Evolutionary conservation across 192 early-diverging fungal species (phyloP), one percentile per base, ranked within the genome.

Genomic region (Coemansia sp.): DNA sequence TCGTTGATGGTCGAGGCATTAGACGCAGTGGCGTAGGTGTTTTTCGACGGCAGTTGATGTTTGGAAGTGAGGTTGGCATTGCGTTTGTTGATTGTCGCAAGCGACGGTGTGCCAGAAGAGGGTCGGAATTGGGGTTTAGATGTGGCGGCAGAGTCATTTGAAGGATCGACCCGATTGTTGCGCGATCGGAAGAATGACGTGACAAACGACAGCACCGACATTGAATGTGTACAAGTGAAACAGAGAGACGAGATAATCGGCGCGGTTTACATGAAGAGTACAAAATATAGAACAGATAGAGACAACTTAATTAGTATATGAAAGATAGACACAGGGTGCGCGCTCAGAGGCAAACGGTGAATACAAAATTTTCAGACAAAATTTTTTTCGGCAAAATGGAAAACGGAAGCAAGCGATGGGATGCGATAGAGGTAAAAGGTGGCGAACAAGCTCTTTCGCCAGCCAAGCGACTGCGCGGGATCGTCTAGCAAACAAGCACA

Each of bases 121-220:
- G 73, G 60, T 42, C 42, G 69, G 62, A 76, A 63, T 13, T 56
- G 63, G 36, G 67, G 24, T 74, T 74, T 68, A 7, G 73, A 61
- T 31, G 50, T 58, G 40, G 34, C 31, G 20, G 62, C 40, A 22
- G 46, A 31, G n/a, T 65, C 62, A 38, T 75, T 68, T 22, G 68
- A 42, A 24, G 69, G 19, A 36, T 74, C 76, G 36, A 32, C 56
- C 44, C 59, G 61, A 44, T 71, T 67, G 59, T 68, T 83, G 53
- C 80, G 80, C 51, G 80, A 67, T 65, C 80, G 80, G 39, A 83
- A 83, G 15, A 83, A 62, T 58, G 80, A 83, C 39, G 72, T 62
- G 60, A 83, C 80, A 71, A 77, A 77, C 36, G 80, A 83, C 17
- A 83, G 68, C 48, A 83, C 80, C 15, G 80, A 82, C 80, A 82